Conservation (phyloP, 306 rosid genomes). For the Sechiopsis laciniata region DNA sequence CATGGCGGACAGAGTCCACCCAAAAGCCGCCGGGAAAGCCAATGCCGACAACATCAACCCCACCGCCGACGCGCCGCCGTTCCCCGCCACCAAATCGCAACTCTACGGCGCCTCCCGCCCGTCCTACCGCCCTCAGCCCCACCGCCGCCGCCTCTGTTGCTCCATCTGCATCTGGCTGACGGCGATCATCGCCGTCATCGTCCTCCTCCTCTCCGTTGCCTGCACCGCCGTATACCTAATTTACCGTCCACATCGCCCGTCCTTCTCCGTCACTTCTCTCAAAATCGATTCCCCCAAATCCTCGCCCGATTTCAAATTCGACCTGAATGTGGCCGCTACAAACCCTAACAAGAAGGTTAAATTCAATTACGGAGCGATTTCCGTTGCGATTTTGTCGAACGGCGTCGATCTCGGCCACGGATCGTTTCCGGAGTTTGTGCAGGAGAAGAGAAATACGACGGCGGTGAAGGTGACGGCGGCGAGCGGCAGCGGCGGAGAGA, state of each 20-base stretch:
- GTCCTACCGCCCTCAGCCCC: slow-evolving; percentile 62
- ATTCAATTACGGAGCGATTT: slow-evolving; percentile 30
- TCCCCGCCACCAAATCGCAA: slow-evolving; percentile 61
- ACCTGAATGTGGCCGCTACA: slow-evolving; percentile 33
- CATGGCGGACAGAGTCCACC: slow-evolving; percentile 72
- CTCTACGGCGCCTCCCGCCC: slow-evolving; percentile 63
- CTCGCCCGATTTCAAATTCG: slow-evolving; percentile 35
- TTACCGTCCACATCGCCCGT: slow-evolving; percentile 51
- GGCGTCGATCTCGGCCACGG: slow-evolving; percentile 35
- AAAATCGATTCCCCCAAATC: slow-evolving; percentile 29
- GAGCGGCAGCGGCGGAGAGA: not conserved
- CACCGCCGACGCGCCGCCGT: slow-evolving; percentile 29
- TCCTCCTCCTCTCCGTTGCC: slow-evolving; percentile 42
- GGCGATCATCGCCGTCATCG: slow-evolving; percentile 36
- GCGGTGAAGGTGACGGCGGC: slow-evolving; percentile 34
- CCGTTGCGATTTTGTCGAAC: slow-evolving; percentile 29
- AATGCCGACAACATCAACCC: slow-evolving; percentile 15
- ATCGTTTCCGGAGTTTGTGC: slow-evolving; percentile 42
- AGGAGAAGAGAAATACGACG: slow-evolving; percentile 64
- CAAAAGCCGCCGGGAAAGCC: slow-evolving; percentile 29
- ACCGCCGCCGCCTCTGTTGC: slow-evolving; percentile 42
- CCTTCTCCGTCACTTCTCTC: slow-evolving; percentile 35
- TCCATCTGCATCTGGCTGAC: slow-evolving; percentile 50
- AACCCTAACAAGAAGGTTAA: slow-evolving; percentile 50
- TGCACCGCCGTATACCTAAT: slow-evolving; percentile 48